These are phyloP conservation scores for Lonicera japonica DNA, from an alignment of 129 eudicot species.

Conservation along the genomic window DNA sequence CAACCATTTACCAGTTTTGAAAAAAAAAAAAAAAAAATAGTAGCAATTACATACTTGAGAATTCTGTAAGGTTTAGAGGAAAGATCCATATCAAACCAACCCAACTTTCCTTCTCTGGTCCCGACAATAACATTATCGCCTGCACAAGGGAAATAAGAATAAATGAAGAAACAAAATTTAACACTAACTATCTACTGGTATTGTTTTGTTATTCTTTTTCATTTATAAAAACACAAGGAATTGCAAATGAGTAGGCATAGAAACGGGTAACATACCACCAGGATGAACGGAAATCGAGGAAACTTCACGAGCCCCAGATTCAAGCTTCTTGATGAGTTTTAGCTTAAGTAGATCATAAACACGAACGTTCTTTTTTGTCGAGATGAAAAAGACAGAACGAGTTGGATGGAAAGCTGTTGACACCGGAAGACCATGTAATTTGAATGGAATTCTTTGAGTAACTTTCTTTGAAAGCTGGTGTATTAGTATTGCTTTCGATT, in stretches of 20 bases:
- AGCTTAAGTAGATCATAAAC: constrained; percentile 58
- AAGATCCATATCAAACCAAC: constrained; percentile 99
- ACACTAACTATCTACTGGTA: background rate
- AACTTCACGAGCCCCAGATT: constrained; percentile 45
- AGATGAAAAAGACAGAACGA: constrained; percentile 72
- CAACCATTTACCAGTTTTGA: background rate
- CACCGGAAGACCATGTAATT: constrained; percentile 85
- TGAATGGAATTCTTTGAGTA: constrained; percentile 77
- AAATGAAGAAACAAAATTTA: background rate
- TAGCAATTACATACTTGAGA: constrained; percentile 50
- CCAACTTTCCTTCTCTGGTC: constrained; percentile 80
- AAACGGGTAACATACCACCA: constrained; percentile 48
- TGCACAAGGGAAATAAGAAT: constrained; percentile 2
- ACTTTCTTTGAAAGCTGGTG: constrained; percentile 79
- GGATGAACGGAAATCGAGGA: constrained; percentile 72
- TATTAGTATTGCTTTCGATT: constrained; percentile 71
- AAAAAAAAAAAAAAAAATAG: background rate
- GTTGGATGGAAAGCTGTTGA: constrained; percentile 83
- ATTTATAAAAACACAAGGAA: background rate
- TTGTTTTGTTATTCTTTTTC: background rate
- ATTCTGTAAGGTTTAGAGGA: constrained; percentile 77
- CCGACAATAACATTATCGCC: constrained; percentile 97
- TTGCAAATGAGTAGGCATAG: background rate
- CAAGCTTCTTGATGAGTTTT: constrained; percentile 51
- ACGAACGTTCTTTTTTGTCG: constrained; percentile 78